Evolutionary conservation across 106 monocot genomes (phyloP), one percentile per base, ranked within the genome.

Genomic region (Dactylorhiza incarnata): DNA sequence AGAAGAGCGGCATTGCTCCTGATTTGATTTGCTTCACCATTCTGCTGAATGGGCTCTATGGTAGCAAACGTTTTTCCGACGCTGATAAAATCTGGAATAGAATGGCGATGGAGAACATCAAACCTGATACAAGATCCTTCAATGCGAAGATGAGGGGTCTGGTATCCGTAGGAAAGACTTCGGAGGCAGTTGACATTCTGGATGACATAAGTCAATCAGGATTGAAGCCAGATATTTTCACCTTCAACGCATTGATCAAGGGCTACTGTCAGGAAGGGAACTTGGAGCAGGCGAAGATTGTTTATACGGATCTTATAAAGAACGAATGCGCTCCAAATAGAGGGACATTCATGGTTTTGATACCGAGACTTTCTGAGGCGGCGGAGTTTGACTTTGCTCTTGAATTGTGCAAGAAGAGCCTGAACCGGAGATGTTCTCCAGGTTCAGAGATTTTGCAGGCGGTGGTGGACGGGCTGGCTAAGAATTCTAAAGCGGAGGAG

Each of bases 361-460:
- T 94, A 16, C 91, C 91, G 2, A 45, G 16, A 65, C 81, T 91
- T 8, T 80, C 79, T 11, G 73, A 83, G 29, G 76, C 78, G 4
- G 84, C 83, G 50, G 86, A 94, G 45, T 49, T 94, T 14, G 85
- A 94, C 25, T 25, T 78, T 66, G 94, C 94, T 69, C 46, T 91
- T 26, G 78, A 54, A 59, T 29, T 84, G 78, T 88, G 88, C 54
- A 80, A 81, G 51, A 91, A 94, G 52, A 80, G 78, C 62, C 56
- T 89, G 72, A 87, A 75, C 17, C 69, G 71, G 13, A 78, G 65
- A 23, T 77, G 77, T 46, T 74, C 46, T 62, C 76, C 82, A 13
- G 73, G 74, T 58, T 58, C 58, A 1, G 58, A 48, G 7, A n/a
- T 87, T 0, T 29, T 94, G 79, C 88, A 91, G 62, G 48, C 2